Percentiles rank a stretch among this genome's conserved stretches.
Conservation (phyloP, 371 early-diverging fungal genomes). For the Rhizopus delemar region DNA sequence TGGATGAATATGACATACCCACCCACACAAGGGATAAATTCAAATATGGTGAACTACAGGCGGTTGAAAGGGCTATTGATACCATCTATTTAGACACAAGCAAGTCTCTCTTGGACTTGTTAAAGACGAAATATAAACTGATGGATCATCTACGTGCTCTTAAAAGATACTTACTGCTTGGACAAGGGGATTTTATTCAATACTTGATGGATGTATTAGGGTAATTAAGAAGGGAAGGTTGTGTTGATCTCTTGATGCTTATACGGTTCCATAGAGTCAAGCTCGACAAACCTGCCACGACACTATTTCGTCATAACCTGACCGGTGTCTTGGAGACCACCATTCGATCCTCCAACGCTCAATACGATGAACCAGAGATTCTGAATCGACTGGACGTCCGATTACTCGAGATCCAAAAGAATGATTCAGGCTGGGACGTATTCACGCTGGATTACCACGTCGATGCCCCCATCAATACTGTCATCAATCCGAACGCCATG, state of each 20-base stretch:
- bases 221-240: background rate
- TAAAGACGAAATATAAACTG: slow-evolving; percentile 77
- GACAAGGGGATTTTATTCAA: slow-evolving; percentile 95
- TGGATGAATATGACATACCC: slow-evolving; percentile 25
- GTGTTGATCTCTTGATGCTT: slow-evolving; percentile 31
- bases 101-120: slow-evolving; percentile 66
- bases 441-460: slow-evolving; percentile 87
- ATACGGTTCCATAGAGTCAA: slow-evolving; percentile 51
- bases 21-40: slow-evolving; percentile 29
- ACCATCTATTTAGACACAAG: slow-evolving; percentile 72
- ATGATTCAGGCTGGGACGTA: slow-evolving; percentile 90
- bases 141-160: slow-evolving; percentile 85
- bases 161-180: slow-evolving; percentile 87
- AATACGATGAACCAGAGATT: slow-evolving; percentile 81
- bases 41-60: slow-evolving; percentile 72
- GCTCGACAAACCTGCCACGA: slow-evolving; percentile 73
- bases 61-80: slow-evolving; percentile 76
- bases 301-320: slow-evolving; percentile 86
- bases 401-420: slow-evolving; percentile 65
- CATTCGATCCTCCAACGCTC: slow-evolving; percentile 87
- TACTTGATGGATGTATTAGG: slow-evolving; percentile 73
- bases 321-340: slow-evolving; percentile 85
- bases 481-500: slow-evolving; percentile 77
- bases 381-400: slow-evolving; percentile 79
- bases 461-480: slow-evolving; percentile 82